A percentile compares a stretch with the other conserved stretches of the same genome.
phyloP scores from a whole-genome alignment of 306 rosid species.

The Dalbergia oliveri region DNA sequence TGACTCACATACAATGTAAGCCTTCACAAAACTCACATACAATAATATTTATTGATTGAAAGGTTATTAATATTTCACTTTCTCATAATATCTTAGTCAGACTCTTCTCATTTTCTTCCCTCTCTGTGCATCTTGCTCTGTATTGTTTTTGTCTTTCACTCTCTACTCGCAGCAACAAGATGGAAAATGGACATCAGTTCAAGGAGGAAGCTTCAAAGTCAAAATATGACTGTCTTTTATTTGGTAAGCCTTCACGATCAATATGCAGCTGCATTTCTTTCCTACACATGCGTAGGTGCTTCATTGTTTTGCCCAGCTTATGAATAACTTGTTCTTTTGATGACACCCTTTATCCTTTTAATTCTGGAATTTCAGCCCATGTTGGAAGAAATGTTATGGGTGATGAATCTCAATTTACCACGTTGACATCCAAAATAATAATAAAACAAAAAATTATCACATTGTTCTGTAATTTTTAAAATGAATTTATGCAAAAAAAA shows the following conservation, averaged over 20 bases:
- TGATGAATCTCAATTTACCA: not conserved
- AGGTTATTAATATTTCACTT: too few species aligned
- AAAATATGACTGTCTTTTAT: not conserved
- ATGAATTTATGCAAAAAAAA: too few species aligned
- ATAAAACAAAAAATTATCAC: too few species aligned
- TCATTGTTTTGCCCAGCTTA: too few species aligned
- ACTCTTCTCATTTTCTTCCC: too few species aligned
- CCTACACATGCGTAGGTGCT: not conserved
- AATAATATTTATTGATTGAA: too few species aligned
- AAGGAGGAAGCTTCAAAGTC: not conserved
- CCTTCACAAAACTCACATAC: too few species aligned
- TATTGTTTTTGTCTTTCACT: too few species aligned
- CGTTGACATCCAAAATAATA: too few species aligned
- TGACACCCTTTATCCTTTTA: constrained; percentile 2
- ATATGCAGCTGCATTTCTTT: not conserved
- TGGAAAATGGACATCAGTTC: not conserved
- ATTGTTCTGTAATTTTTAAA: not conserved
- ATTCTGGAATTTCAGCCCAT: not conserved
- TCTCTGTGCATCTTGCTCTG: too few species aligned
- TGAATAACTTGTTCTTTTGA: not conserved
- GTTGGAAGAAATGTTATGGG: not conserved
- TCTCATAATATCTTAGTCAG: too few species aligned
- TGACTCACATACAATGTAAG: too few species aligned
- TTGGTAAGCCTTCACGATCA: not conserved
- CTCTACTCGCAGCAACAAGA: not conserved